phyloP scores from a whole-genome alignment of 2,329 filamentous ascomycete genomes.

The Hypomyces perniciosus region DNA sequence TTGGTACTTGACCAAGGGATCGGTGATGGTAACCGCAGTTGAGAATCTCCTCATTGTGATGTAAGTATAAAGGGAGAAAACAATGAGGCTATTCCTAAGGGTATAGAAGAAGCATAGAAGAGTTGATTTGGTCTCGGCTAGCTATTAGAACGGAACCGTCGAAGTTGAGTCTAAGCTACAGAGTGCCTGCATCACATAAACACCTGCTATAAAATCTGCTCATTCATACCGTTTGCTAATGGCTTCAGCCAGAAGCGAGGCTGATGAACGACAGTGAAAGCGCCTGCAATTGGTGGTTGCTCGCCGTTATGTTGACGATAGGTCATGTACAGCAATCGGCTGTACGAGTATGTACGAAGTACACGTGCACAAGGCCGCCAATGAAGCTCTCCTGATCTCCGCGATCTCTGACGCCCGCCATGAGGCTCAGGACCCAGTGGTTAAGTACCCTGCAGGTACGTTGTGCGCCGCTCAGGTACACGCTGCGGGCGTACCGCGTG shows the following conservation, averaged over 20 bases:
- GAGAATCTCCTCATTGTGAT: conserved; percentile 31
- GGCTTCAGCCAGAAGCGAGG: not conserved
- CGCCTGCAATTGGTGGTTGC: not conserved
- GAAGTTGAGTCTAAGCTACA: too few relatives aligned
- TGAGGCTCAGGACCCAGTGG: not conserved
- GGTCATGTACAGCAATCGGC: not conserved
- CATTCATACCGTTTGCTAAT: too few relatives aligned
- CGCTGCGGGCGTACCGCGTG: not conserved
- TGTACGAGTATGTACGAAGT: not conserved
- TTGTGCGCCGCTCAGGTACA: not conserved
- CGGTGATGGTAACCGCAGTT: conserved; percentile 55
- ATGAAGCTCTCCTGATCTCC: not conserved
- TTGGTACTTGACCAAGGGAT: conserved; percentile 72
- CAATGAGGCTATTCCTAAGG: not conserved
- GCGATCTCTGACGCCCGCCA: conserved; percentile 1
- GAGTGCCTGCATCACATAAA: too few relatives aligned
- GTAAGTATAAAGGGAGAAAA: not conserved
- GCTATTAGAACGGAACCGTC: too few relatives aligned
- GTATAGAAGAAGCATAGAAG: too few relatives aligned
- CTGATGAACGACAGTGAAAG: not conserved
- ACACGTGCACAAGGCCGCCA: not conserved
- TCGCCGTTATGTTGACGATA: not conserved
- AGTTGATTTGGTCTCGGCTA: too few relatives aligned
- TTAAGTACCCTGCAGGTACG: not conserved
- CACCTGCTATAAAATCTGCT: too few relatives aligned